These are phyloP conservation scores for Salix caprea DNA, from an alignment of 345 rosid genomes.

Conservation along the genomic window DNA sequence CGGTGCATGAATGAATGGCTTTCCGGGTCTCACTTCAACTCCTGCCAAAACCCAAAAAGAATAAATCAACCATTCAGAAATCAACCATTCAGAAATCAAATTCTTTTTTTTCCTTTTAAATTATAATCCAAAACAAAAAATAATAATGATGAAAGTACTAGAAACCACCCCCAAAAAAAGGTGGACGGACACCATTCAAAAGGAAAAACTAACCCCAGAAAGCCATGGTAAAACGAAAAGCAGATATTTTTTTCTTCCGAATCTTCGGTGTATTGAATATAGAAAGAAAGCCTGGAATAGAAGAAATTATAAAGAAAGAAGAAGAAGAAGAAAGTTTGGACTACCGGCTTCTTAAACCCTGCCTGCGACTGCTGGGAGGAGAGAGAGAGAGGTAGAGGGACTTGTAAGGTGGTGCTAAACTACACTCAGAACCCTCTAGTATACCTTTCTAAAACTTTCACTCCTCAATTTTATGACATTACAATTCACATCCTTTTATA, in stretches of 20 bases:
- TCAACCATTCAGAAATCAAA: not conserved
- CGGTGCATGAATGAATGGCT: constrained; percentile 42
- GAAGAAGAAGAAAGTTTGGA: not conserved
- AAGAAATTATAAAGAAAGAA: not conserved
- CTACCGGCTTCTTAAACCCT: not conserved
- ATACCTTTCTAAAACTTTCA: too few species aligned
- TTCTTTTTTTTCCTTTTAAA: not conserved
- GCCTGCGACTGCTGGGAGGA: not conserved
- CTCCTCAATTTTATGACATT: not conserved
- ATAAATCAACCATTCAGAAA: not conserved
- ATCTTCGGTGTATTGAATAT: not conserved
- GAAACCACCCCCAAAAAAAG: not conserved
- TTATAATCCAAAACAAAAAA: not conserved
- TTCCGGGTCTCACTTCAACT: constrained; percentile 59
- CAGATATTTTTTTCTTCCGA: not conserved
- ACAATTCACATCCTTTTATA: not conserved
- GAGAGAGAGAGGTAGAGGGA: not conserved
- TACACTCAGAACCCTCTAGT: not conserved
- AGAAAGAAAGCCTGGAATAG: not conserved
- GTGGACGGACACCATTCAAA: not conserved
- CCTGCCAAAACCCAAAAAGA: constrained; percentile 37
- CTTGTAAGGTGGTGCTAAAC: not conserved
- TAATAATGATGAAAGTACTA: not conserved
- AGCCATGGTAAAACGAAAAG: not conserved
- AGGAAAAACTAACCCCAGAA: not conserved